Base-by-base conservation (phyloP, 2,329 filamentous ascomycete genomes). In the Paraconiothyrium brasiliense region DNA sequence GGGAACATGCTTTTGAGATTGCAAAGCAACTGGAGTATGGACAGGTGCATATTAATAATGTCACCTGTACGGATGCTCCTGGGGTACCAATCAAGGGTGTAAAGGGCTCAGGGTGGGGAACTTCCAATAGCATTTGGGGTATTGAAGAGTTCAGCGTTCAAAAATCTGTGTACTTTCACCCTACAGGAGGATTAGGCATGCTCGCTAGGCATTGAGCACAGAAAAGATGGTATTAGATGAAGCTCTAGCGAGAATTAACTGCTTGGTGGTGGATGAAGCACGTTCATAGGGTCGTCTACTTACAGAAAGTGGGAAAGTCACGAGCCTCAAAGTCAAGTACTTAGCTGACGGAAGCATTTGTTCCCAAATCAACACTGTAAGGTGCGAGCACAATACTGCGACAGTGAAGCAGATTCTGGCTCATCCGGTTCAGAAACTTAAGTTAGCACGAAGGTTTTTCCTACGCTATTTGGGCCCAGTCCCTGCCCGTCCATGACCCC, bases 11-110 rank as follows among this genome's bases (percentile, higher is more conserved):
- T 1, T 67, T 79, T 54, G 75, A 73, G 52, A 74, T 82, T 39
- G 79, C 79, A 3, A 76, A 68, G 59, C 71, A 75, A 54, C 69
- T 82, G 13, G 80, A 93, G 73, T 84, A 85, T 14, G 92, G 89
- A 71, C 67, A 62, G 55, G 63, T 67, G 16, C 62, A 62, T 10
- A 65, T 67, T 46, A 67, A 67, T 44, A 59, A 58, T 27, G 43
- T 61, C 10, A 61, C 59, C 2, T 44, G 39, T 35, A 58, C 39
- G 6, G 63, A 65, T 55, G 56, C 50, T 34, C 60, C 64, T 20
- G 49, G 46, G 7, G 57, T 41, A 20, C 63, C 67, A 9, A 64
- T 67, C 16, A 44, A 59, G 20, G 65, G 65, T 13, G 63, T 67
- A 1, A 66, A 69, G 44, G 65, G 67, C 2, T 64, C 61, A n/a